These are phyloP conservation scores for Aspergillus carbonarius DNA, from an alignment of 2,329 filamentous ascomycete genomes.

Conservation along the genomic window DNA sequence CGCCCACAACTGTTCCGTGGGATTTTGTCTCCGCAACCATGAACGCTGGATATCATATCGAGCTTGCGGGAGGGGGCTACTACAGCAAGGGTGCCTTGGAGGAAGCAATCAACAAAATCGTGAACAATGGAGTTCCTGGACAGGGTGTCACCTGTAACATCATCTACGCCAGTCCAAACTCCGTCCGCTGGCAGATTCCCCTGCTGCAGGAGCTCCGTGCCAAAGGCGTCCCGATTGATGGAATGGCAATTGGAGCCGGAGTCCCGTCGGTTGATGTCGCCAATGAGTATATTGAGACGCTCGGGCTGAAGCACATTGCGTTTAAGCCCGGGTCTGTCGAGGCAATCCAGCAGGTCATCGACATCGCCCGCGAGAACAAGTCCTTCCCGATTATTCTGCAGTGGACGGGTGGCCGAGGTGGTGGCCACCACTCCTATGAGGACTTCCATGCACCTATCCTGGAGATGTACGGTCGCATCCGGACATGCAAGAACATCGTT, in stretches of 20 bases:
- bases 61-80: slow-evolving; percentile 6
- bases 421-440: background rate
- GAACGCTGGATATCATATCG: slow-evolving; percentile 7
- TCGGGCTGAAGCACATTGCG: background rate
- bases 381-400: background rate
- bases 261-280: background rate
- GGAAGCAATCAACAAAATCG: slow-evolving; percentile 1
- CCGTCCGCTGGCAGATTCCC: slow-evolving; percentile 1
- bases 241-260: background rate
- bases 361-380: background rate
- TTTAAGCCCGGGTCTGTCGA: background rate
- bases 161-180: slow-evolving; percentile 5
- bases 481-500: background rate
- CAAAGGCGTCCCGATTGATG: background rate
- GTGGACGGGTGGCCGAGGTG: background rate
- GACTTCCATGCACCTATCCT: background rate
- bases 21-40: slow-evolving; percentile 6
- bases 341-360: background rate
- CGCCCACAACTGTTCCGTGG: slow-evolving; percentile 4
- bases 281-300: background rate
- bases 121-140: background rate
- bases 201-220: background rate
- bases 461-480: background rate
- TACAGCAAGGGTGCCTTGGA: background rate
- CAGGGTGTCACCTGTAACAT: slow-evolving; percentile 6